A percentile compares a stretch with the other conserved stretches of the same genome.
Conservation (phyloP, 768 basidiomycete species). For the Tricholoma hemisulphureum region DNA sequence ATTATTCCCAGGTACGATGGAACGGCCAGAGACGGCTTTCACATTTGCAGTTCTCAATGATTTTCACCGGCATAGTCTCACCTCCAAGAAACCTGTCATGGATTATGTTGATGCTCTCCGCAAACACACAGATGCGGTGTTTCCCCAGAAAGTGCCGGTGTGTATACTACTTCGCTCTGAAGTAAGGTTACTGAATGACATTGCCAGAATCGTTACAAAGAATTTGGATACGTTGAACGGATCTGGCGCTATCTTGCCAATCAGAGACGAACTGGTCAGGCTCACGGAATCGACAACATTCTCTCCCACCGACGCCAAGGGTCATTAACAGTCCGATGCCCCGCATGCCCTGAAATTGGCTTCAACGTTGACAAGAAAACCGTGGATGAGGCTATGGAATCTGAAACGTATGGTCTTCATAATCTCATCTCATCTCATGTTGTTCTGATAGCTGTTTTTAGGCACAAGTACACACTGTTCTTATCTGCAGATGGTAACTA, state of each 20-base stretch:
- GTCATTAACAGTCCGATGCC: conserved; percentile 20
- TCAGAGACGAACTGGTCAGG: conserved; percentile 20
- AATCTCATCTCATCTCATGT: neutral
- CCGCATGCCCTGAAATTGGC: conserved; percentile 26
- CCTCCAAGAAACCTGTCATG: conserved; percentile 31
- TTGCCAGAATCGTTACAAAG: conserved; percentile 19
- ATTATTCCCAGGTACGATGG: conserved; percentile 16
- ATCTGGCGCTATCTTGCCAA: conserved; percentile 22
- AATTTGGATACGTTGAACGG: conserved; percentile 19
- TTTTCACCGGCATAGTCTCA: conserved; percentile 30
- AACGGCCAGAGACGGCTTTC: conserved; percentile 15
- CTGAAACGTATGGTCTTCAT: conserved; percentile 15
- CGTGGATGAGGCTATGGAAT: conserved; percentile 11
- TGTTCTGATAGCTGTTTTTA: conserved; percentile 4
- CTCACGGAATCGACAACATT: conserved; percentile 14
- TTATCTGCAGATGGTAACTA: conserved; percentile 29
- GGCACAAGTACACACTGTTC: conserved; percentile 27
- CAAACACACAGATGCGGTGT: conserved; percentile 20
- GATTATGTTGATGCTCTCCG: conserved; percentile 27
- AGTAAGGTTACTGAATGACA: neutral
- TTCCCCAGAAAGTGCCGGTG: conserved; percentile 22
- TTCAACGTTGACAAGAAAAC: conserved; percentile 25
- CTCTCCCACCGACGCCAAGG: conserved; percentile 8
- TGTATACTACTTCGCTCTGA: conserved; percentile 4
- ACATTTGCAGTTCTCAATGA: conserved; percentile 20